Evolutionary conservation across 208 protist species (phyloP).

Genomic region (Trypanosoma boissoni): DNA sequence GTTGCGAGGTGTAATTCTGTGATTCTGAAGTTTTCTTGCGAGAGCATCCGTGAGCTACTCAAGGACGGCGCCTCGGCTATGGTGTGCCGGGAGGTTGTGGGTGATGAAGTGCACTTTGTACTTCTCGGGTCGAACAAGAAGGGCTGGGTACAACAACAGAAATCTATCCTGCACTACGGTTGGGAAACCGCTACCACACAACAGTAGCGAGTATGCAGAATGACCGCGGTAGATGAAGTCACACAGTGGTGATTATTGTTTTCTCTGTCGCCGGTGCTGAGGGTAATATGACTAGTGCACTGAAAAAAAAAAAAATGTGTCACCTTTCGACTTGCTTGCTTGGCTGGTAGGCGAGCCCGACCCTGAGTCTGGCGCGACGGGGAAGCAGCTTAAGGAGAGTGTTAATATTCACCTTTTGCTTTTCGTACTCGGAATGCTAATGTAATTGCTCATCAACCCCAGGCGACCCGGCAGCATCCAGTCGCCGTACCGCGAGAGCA

Average conservation of each 20-base stretch:
- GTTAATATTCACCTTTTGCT: slow-evolving; percentile 84
- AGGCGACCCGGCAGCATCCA: slow-evolving; percentile 58
- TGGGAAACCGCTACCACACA: slow-evolving; percentile 70
- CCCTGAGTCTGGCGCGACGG: slow-evolving; percentile 67
- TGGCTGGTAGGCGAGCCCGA: slow-evolving; percentile 88
- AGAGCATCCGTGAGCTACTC: slow-evolving; percentile 85
- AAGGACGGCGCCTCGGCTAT: slow-evolving; percentile 53
- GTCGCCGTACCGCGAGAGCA: slow-evolving; percentile 83
- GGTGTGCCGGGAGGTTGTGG: slow-evolving; percentile 65
- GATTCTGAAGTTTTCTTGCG: slow-evolving; percentile 92
- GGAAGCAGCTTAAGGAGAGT: slow-evolving; percentile 80
- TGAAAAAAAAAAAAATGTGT: slow-evolving; percentile 64
- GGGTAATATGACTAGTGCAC: slow-evolving; percentile 53
- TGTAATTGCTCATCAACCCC: slow-evolving; percentile 71
- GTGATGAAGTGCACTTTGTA: slow-evolving; percentile 53
- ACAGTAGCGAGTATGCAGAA: slow-evolving; percentile 71
- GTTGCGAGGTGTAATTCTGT: slow-evolving; percentile 78
- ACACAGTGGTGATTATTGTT: slow-evolving; percentile 80
- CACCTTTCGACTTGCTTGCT: slow-evolving; percentile 78
- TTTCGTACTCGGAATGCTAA: slow-evolving; percentile 85
- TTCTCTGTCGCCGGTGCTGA: slow-evolving; percentile 51
- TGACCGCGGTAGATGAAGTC: slow-evolving; percentile 84
- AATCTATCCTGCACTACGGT: slow-evolving; percentile 55
- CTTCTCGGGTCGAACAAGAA: slow-evolving; percentile 59
- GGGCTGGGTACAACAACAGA: slow-evolving; percentile 41